Percentiles rank a stretch among this genome's conserved stretches.
Conservation (phyloP, 345 rosid species). For the Salix viminalis region DNA sequence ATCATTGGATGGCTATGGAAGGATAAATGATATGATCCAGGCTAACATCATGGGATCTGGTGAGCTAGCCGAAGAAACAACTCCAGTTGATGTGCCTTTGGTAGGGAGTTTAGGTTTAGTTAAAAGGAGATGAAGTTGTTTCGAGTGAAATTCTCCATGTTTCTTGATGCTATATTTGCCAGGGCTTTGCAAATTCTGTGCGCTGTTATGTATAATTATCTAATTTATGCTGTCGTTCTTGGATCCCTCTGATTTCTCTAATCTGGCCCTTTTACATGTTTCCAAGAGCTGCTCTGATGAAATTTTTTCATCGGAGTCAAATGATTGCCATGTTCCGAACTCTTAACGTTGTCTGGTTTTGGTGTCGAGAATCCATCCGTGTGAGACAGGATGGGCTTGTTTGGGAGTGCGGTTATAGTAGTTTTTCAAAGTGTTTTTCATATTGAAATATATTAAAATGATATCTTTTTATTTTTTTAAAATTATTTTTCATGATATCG, state of each 20-base stretch:
- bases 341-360: too few relatives aligned
- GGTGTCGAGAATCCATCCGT: too few relatives aligned
- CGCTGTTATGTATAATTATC: not conserved
- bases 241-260: not conserved
- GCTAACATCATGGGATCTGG: conserved; percentile 31
- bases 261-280: too few relatives aligned
- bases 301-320: too few relatives aligned
- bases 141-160: not conserved
- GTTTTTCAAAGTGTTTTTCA: too few relatives aligned
- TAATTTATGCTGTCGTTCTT: not conserved
- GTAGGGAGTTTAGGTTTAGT: conserved; percentile 21
- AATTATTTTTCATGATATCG: too few relatives aligned
- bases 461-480: too few relatives aligned
- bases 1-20: conserved; percentile 1
- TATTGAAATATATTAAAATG: too few relatives aligned
- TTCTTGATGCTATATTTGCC: not conserved
- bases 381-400: too few relatives aligned
- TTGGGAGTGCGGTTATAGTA: too few relatives aligned
- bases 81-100: not conserved
- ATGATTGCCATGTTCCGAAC: too few relatives aligned
- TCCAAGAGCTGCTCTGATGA: too few relatives aligned
- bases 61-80: conserved; percentile 13
- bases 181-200: not conserved
- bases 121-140: conserved; percentile 33
- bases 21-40: conserved; percentile 31